Conservation (phyloP, 2,329 filamentous ascomycete genomes). For the Aspergillus fischeri region DNA sequence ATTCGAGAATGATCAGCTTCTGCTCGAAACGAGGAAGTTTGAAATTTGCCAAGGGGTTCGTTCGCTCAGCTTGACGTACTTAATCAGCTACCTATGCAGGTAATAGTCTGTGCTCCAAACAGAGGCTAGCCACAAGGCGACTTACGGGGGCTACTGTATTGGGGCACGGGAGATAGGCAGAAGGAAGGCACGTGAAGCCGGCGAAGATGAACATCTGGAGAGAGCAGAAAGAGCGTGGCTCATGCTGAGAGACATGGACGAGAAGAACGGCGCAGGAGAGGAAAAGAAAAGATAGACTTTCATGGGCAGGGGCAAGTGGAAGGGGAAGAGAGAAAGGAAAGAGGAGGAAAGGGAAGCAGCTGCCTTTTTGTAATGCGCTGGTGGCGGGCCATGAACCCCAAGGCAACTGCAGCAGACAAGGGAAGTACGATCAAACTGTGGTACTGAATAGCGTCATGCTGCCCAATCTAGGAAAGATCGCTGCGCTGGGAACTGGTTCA, state of each 20-base stretch:
- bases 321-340: not conserved
- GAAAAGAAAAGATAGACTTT: not conserved
- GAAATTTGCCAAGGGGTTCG: too few species aligned
- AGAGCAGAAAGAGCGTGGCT: not conserved
- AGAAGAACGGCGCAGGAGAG: not conserved
- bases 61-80: too few species aligned
- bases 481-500: not conserved
- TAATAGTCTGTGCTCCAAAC: too few species aligned
- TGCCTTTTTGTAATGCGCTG: not conserved
- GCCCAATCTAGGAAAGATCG: not conserved
- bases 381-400: not conserved
- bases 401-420: not conserved
- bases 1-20: not conserved
- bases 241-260: not conserved
- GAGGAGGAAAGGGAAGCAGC: not conserved
- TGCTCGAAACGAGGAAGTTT: too few species aligned
- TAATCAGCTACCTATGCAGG: too few species aligned
- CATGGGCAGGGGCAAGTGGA: not conserved
- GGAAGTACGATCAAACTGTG: not conserved
- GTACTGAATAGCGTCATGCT: not conserved
- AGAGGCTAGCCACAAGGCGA: too few species aligned
- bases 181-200: too few species aligned
- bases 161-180: too few species aligned
- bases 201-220: too few species aligned
- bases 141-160: too few species aligned